phyloP scores from a whole-genome alignment of 2,329 filamentous ascomycete genomes.

The Penicillium sclerotigenum region DNA sequence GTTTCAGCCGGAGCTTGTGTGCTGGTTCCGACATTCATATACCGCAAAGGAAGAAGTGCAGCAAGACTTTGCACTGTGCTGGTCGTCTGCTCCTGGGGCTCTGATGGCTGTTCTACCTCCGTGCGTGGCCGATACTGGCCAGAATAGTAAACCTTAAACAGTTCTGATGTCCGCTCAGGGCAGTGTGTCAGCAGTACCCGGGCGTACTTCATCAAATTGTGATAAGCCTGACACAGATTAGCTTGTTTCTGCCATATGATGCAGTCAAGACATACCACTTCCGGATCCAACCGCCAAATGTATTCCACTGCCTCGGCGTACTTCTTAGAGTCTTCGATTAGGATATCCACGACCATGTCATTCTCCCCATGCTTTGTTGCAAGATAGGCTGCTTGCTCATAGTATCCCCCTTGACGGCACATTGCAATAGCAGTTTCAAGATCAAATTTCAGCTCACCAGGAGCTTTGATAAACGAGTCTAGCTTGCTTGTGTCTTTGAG shows the following conservation, averaged over 20 bases:
- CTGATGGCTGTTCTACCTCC: conserved; percentile 56
- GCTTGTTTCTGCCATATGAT: conserved; percentile 6
- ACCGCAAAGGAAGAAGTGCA: conserved; percentile 77
- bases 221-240: conserved; percentile 64
- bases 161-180: conserved; percentile 71
- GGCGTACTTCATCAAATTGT: conserved; percentile 91
- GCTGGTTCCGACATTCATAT: conserved; percentile 65
- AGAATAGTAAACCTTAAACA: conserved; percentile 95
- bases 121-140: conserved; percentile 71
- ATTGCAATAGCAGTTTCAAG: conserved; percentile 95
- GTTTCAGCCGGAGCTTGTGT: conserved; percentile 32
- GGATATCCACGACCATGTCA: conserved; percentile 88
- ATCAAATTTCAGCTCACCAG: conserved; percentile 86
- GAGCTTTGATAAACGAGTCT: conserved; percentile 93
- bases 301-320: conserved; percentile 87
- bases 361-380: conserved; percentile 92
- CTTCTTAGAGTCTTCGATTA: conserved; percentile 91
- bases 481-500: conserved; percentile 95
- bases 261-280: conserved; percentile 55
- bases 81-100: conserved; percentile 52
- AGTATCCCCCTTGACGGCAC: conserved; percentile 96
- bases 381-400: conserved; percentile 91
- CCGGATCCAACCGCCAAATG: conserved; percentile 81
- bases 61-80: conserved; percentile 83
- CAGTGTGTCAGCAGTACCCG: conserved; percentile 86